Base-by-base conservation (phyloP, 2,329 filamentous ascomycete species). In the Fusarium citri region DNA sequence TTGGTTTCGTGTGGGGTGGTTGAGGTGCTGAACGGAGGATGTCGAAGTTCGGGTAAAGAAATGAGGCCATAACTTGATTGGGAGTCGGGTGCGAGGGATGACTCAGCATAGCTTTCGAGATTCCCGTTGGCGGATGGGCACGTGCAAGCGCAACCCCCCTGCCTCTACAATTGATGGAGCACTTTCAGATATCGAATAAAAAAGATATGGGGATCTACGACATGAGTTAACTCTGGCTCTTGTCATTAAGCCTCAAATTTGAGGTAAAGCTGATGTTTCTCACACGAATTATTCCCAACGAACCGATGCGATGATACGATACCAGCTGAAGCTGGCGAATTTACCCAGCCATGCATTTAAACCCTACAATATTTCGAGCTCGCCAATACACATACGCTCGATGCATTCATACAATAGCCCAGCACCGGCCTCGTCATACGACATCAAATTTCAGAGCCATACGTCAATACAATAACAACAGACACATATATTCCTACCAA, bases 41-140 rank as follows among this genome's bases (percentile, higher is more conserved):
- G 73, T 73, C 62, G 72, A 75, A 56, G 72, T 72, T 74, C 58
- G 70, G 74, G 69, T 71, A 76, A 72, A 77, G 76, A 78, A 78
- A 78, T 80, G 80, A 81, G 79, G 78, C 80, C 77, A 80, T 80
- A 80, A 76, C 74, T 69, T 76, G 74, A 76, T 76, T 76, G 60
- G 75, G 74, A 71, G 72, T 69, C 67, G 74, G 66, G 55, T 46
- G 47, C 25, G 18, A 25, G 31, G 42, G 66, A 78, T 81, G 79
- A 81, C 76, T 81, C 78, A 81, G 78, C 79, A 72, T 34, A 59
- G 62, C 66, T 71, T 31, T 59, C 16, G 41, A 26, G 34, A 41
- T 54, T 74, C 60, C 57, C 37, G 74, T 76, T 76, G 71, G 74
- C 54, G 50, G 55, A 12, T 22, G 45, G 30, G 62, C 72, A 76